These are phyloP conservation scores for Thinopyrum obtusiflorum DNA, from an alignment of 202 grass and related monocot species.

Conservation along the genomic window DNA sequence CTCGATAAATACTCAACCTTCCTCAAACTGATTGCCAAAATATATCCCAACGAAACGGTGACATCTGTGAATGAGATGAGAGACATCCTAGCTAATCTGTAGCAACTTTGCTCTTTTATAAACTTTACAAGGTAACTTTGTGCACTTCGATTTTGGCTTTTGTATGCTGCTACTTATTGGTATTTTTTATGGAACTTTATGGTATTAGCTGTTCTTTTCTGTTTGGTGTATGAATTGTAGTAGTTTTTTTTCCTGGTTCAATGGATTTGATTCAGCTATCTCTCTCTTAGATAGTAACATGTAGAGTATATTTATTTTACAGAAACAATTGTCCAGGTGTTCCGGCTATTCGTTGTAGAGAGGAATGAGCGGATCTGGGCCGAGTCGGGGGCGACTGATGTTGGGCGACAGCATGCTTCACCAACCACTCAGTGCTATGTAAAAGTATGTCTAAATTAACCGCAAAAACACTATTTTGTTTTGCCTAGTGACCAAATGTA, in stretches of 20 bases:
- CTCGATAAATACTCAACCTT: conserved; percentile 88
- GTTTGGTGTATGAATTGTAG: neutral
- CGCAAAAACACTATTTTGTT: neutral
- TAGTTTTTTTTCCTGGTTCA: neutral
- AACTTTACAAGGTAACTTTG: conserved; percentile 31
- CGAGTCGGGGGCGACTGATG: neutral
- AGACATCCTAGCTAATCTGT: conserved; percentile 57
- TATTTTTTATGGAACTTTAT: neutral
- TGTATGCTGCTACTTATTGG: conserved; percentile 3
- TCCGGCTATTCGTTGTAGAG: neutral
- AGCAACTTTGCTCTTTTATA: conserved; percentile 18
- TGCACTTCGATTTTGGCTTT: neutral
- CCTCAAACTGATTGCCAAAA: conserved; percentile 71
- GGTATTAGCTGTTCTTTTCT: neutral
- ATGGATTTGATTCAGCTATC: neutral
- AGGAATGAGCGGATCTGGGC: neutral
- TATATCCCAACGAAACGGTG: conserved; percentile 86
- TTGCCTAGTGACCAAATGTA: neutral
- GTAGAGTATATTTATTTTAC: neutral
- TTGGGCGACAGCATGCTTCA: neutral
- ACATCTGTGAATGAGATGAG: conserved; percentile 67
- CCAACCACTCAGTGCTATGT: neutral
- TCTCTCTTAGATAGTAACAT: neutral
- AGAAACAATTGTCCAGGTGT: neutral
- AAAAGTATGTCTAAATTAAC: neutral